Percentiles rank a stretch among this genome's conserved stretches.
phyloP scores from a whole-genome alignment of 139 green algal species.

The Microglena sp. region DNA sequence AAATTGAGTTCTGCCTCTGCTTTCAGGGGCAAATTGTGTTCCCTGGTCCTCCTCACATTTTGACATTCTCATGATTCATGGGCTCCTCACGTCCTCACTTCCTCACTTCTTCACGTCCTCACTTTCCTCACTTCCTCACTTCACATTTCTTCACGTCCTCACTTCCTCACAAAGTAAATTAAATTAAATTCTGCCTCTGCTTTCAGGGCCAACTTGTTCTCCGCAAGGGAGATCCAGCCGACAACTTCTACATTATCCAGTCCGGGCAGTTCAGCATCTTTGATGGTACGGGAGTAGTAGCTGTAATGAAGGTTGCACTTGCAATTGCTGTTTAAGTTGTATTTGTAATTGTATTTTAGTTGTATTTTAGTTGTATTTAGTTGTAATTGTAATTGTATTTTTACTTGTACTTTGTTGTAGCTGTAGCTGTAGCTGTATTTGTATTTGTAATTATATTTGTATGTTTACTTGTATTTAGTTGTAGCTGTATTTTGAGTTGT shows the following conservation, averaged over 20 bases:
- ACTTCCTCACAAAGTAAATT: neutral
- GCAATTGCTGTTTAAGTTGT: neutral
- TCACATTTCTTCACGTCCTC: neutral
- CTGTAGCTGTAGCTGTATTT: too few species aligned
- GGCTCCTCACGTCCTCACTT: neutral
- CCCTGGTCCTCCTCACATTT: too few species aligned
- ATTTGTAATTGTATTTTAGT: too few species aligned
- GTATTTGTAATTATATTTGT: too few species aligned
- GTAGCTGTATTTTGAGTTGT: too few species aligned
- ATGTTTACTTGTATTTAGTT: too few species aligned
- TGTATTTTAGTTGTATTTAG: too few species aligned
- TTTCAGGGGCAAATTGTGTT: constrained; percentile 52
- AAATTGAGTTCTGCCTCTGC: neutral
- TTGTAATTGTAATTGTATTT: too few species aligned
- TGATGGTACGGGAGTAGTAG: constrained; percentile 24
- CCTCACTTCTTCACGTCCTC: constrained; percentile 3
- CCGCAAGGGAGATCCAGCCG: constrained; percentile 47
- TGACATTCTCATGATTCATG: too few species aligned
- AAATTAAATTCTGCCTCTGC: neutral
- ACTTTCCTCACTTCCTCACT: too few species aligned
- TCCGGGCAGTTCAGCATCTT: constrained; percentile 64
- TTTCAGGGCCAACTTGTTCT: constrained; percentile 50
- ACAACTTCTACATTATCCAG: constrained; percentile 83
- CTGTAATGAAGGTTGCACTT: neutral
- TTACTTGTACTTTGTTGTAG: too few species aligned